Percentiles rank a stretch among this genome's conserved stretches.
Evolutionary conservation across 23 red algal genomes (phyloP).

Genomic region (Gracilaria gracilis): DNA sequence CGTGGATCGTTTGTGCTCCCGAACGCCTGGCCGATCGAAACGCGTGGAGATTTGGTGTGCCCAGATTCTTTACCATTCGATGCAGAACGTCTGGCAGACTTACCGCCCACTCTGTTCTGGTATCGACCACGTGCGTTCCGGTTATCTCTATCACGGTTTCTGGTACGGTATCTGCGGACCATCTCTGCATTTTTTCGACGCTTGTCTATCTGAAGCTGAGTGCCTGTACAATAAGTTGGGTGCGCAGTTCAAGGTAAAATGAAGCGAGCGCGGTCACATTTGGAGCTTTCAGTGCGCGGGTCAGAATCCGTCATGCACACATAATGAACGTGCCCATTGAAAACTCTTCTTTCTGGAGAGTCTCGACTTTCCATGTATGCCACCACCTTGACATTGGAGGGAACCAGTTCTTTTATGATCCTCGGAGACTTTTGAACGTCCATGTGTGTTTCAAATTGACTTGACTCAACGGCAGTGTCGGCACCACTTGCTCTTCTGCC

Average conservation of each 20-base stretch:
- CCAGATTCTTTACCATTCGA: not conserved
- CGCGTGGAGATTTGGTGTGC: not conserved
- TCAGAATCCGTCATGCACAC: not conserved
- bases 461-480: too few species aligned
- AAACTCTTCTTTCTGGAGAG: not conserved
- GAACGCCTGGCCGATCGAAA: too few species aligned
- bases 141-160: not conserved
- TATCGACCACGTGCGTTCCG: not conserved
- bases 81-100: not conserved
- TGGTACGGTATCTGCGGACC: not conserved
- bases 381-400: not conserved
- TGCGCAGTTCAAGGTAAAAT: not conserved
- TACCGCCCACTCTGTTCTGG: not conserved
- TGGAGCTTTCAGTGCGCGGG: not conserved
- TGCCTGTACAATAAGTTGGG: not conserved
- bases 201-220: not conserved
- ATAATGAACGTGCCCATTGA: not conserved
- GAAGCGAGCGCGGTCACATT: not conserved
- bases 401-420: not conserved
- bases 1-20: too few species aligned
- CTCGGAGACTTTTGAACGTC: not conserved
- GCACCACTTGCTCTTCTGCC: too few species aligned
- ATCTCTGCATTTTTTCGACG: not conserved
- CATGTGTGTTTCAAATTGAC: not conserved
- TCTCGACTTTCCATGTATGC: not conserved